A percentile compares a stretch with the other conserved stretches of the same genome.
Conservation (phyloP, 768 basidiomycete species). For the Termitomyces sp. region DNA sequence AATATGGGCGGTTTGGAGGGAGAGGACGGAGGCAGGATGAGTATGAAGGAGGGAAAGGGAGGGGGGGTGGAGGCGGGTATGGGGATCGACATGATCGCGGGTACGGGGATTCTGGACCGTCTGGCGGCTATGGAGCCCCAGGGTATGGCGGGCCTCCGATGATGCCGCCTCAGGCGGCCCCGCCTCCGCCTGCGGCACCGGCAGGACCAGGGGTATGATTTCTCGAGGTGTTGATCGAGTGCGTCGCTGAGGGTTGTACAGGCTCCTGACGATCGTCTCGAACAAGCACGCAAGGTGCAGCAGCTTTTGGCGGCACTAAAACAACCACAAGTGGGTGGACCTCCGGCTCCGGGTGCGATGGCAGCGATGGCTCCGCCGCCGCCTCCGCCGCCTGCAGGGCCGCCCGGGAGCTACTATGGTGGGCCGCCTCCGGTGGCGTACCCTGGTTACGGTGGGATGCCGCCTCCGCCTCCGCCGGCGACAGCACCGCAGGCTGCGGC, state of each 20-base stretch:
- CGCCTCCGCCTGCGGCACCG: constrained; percentile 23
- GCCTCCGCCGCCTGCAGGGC: constrained; percentile 16
- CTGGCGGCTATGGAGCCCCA: constrained; percentile 22
- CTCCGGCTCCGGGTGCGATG: constrained; percentile 24
- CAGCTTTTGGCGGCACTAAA: constrained; percentile 81
- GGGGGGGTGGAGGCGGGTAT: constrained; percentile 33
- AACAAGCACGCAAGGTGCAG: constrained; percentile 84
- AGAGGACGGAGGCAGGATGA: constrained; percentile 39
- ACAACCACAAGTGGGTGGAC: constrained; percentile 42
- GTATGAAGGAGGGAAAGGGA: constrained; percentile 25
- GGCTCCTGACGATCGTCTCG: constrained; percentile 72
- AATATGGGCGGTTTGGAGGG: constrained; percentile 36
- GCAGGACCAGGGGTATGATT: constrained; percentile 8
- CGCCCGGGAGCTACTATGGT: constrained; percentile 38
- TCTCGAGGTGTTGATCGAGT: neutral
- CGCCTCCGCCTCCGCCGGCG: constrained; percentile 15
- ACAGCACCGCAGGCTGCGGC: constrained; percentile 25
- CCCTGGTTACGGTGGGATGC: constrained; percentile 25
- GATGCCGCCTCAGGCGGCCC: constrained; percentile 11
- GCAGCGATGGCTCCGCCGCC: constrained; percentile 27
- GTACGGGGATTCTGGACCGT: constrained; percentile 14
- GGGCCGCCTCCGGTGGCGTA: constrained; percentile 14
- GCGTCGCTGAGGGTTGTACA: constrained; percentile 15
- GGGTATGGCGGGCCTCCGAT: constrained; percentile 20
- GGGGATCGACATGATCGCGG: constrained; percentile 12